phyloP scores from a whole-genome alignment of 176 grass and related monocot genomes.

The Bromus sterilis region DNA sequence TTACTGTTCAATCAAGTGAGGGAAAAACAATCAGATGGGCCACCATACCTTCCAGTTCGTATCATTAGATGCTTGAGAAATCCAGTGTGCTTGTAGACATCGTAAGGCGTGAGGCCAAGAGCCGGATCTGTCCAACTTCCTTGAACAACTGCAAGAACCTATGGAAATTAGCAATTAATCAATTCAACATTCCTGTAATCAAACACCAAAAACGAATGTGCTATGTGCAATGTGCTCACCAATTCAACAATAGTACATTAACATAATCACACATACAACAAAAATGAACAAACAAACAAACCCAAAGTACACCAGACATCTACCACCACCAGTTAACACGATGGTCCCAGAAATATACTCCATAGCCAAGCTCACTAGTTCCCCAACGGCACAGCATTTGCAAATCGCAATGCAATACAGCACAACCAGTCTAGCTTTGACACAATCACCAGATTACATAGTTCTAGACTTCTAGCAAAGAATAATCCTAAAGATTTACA shows the following conservation, averaged over 20 bases:
- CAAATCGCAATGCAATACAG: background rate
- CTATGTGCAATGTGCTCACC: background rate
- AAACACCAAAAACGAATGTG: background rate
- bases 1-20: background rate
- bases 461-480: background rate
- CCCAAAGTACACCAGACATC: background rate
- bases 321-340: background rate
- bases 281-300: background rate
- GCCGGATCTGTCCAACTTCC: constrained; percentile 70
- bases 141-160: constrained; percentile 99
- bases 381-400: background rate
- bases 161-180: constrained; percentile 56
- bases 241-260: background rate
- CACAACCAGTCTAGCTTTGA: background rate
- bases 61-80: constrained; percentile 97
- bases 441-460: background rate
- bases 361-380: background rate
- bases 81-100: constrained; percentile 62
- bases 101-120: constrained; percentile 59
- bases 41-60: constrained; percentile 75
- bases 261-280: background rate
- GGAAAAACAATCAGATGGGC: background rate
- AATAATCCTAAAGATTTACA: background rate
- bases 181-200: constrained; percentile 29
- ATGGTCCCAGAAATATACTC: background rate